Evolutionary conservation across 176 grass and related monocot species (phyloP).

Genomic region (Olyra latifolia): DNA sequence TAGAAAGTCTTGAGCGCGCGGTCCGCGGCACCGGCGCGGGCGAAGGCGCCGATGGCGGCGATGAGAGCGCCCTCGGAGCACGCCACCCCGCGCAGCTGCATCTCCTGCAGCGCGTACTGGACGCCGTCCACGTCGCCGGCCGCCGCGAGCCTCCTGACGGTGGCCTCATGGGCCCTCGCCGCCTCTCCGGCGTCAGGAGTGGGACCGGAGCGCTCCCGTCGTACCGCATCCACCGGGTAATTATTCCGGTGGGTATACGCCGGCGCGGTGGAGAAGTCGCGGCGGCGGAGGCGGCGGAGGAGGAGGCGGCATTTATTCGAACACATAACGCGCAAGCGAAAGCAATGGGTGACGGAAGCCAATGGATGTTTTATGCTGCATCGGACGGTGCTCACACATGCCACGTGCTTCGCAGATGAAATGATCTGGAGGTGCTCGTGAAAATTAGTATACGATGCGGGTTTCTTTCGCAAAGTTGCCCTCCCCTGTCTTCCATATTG

Average conservation of each 20-base stretch:
- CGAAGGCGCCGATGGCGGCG: constrained; percentile 59
- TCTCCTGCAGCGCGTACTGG: constrained; percentile 75
- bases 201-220: not conserved
- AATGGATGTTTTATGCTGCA: not conserved
- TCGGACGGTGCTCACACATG: not conserved
- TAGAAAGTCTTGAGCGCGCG: constrained; percentile 82
- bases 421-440: not conserved
- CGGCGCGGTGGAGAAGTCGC: constrained; percentile 15
- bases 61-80: constrained; percentile 60
- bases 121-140: constrained; percentile 61
- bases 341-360: not conserved
- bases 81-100: constrained; percentile 54
- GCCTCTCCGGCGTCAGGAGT: constrained; percentile 10
- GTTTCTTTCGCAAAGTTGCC: no score
- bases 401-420: not conserved
- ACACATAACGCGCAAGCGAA: constrained; percentile 35
- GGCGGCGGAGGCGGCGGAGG: not conserved
- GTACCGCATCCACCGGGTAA: not conserved
- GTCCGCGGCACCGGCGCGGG: constrained; percentile 50
- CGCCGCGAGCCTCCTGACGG: constrained; percentile 62
- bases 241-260: not conserved
- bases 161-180: constrained; percentile 44
- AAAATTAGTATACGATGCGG: not conserved
- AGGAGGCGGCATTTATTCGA: constrained; percentile 48
- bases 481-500: not conserved